phyloP scores from a whole-genome alignment of 169 alveolate genomes.

The Pseudocohnilembus persalinus region DNA sequence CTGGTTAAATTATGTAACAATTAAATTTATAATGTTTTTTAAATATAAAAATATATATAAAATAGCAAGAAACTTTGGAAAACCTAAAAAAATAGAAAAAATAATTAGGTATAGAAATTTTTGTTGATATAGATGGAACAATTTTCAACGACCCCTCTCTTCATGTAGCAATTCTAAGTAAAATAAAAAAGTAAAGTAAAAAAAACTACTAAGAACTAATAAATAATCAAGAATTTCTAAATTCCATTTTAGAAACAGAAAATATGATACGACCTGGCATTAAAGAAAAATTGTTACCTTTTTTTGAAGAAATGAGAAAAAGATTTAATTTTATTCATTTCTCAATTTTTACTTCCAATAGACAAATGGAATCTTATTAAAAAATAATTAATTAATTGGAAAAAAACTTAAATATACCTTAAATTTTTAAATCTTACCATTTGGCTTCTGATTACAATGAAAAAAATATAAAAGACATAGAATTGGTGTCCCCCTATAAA shows the following conservation, averaged over 20 bases:
- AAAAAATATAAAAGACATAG: background rate
- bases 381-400: background rate
- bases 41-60: no score
- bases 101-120: background rate
- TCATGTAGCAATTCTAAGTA: background rate
- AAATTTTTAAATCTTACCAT: no score
- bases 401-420: background rate
- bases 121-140: background rate
- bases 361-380: background rate
- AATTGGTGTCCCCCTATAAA: background rate
- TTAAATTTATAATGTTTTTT: no score
- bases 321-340: no score
- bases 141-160: background rate
- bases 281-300: background rate
- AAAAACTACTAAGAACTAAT: background rate
- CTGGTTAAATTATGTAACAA: no score
- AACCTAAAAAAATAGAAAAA: background rate
- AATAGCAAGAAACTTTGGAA: no score
- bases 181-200: background rate
- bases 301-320: background rate
- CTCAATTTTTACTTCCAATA: background rate
- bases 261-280: background rate
- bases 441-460: background rate
- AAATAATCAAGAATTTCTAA: no score
- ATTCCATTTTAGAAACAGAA: background rate